These are phyloP conservation scores for Alternaria ethzedia DNA, from an alignment of 2,329 filamentous ascomycete species.

Conservation along the genomic window DNA sequence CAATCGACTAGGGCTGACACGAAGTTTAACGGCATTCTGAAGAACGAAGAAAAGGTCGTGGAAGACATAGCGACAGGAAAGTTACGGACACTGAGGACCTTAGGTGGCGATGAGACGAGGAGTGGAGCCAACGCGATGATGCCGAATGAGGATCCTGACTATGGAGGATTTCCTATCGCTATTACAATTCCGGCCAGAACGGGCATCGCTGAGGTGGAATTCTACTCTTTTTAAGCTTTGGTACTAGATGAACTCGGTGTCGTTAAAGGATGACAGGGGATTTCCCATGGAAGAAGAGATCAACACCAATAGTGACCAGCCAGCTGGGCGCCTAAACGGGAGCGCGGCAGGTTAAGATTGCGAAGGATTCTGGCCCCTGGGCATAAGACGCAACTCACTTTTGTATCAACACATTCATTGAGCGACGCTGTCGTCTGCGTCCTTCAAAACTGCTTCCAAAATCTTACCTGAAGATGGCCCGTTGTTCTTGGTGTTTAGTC, in stretches of 20 bases:
- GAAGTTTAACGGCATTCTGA: conserved; percentile 54
- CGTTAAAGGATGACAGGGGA: background rate
- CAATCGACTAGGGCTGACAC: conserved; percentile 35
- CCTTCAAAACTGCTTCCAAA: background rate
- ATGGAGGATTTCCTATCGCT: conserved; percentile 62
- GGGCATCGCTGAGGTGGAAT: conserved; percentile 25
- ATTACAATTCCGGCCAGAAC: conserved; percentile 62
- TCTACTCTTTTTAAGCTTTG: conserved; percentile 6
- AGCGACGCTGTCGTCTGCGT: background rate
- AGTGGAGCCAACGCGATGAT: conserved; percentile 60
- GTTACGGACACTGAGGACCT: conserved; percentile 45
- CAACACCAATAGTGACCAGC: background rate
- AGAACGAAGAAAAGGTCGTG: conserved; percentile 52
- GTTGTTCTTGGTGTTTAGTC: background rate
- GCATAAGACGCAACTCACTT: background rate
- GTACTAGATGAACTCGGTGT: background rate
- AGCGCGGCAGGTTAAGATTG: background rate
- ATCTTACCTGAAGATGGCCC: background rate
- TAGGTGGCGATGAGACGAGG: conserved; percentile 57
- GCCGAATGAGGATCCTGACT: conserved; percentile 63
- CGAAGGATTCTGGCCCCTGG: background rate
- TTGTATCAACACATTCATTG: background rate
- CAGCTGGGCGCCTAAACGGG: background rate
- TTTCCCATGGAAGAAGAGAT: background rate
- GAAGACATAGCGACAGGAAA: conserved; percentile 44